Evolutionary conservation across 2,329 filamentous ascomycete genomes (phyloP).

Genomic region (Paecilomyces variotii): DNA sequence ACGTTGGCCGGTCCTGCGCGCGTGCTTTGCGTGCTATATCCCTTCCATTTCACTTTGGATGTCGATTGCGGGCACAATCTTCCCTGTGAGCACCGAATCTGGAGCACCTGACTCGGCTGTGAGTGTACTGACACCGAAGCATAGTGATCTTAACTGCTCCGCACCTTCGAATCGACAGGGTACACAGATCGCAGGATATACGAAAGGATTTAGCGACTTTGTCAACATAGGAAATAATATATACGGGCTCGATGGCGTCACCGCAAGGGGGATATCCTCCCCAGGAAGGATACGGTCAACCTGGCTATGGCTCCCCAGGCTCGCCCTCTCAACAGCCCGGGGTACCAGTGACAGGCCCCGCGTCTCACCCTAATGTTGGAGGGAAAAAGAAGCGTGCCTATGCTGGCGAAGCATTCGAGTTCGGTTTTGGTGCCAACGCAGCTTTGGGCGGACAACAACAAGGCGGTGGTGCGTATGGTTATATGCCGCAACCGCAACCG

Average conservation of each 20-base stretch:
- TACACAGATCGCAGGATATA: neutral
- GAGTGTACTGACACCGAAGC: constrained; percentile 11
- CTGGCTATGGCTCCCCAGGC: constrained; percentile 30
- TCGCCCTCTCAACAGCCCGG: constrained; percentile 27
- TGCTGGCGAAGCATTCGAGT: constrained; percentile 89
- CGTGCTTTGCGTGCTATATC: constrained; percentile 6
- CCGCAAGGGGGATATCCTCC: constrained; percentile 46
- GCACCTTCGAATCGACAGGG: constrained; percentile 2
- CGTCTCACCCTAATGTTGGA: constrained; percentile 27
- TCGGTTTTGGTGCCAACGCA: constrained; percentile 79
- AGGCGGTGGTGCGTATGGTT: constrained; percentile 56
- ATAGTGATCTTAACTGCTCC: constrained; percentile 15
- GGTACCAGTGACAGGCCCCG: constrained; percentile 20
- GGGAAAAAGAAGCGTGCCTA: constrained; percentile 81
- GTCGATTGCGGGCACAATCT: constrained; percentile 3
- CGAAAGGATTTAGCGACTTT: neutral
- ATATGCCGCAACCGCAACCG: constrained; percentile 45
- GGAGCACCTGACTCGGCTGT: constrained; percentile 2
- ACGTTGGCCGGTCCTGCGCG: constrained; percentile 8
- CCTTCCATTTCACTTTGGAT: neutral
- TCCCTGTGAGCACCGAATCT: neutral
- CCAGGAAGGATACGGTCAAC: constrained; percentile 42
- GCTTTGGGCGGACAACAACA: constrained; percentile 41
- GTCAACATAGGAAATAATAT: neutral
- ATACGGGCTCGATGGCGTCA: constrained; percentile 36